Evolutionary conservation across 129 eudicot genomes (phyloP).

Genomic region (Artemisia tridentata): DNA sequence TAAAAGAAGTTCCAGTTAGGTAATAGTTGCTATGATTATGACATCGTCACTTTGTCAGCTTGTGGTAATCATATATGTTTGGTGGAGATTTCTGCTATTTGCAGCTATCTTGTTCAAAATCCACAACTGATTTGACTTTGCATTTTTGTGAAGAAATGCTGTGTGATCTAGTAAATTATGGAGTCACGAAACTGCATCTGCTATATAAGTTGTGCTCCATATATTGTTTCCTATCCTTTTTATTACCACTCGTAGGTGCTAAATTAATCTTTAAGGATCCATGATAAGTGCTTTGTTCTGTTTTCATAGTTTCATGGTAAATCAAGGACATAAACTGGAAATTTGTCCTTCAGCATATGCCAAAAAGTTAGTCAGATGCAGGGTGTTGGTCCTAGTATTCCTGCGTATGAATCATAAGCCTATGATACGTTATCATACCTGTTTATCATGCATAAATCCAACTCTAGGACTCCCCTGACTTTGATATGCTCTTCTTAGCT

Average conservation of each 20-base stretch:
- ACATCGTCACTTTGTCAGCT: not conserved
- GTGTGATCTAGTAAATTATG: not conserved
- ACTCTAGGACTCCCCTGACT: not conserved
- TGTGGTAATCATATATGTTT: conserved; percentile 6
- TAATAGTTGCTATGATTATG: conserved; percentile 6
- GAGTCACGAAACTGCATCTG: not conserved
- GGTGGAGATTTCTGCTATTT: not conserved
- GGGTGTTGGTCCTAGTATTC: conserved; percentile 8
- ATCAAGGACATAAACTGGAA: not conserved
- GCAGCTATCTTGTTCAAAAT: conserved; percentile 10
- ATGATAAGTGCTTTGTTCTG: not conserved
- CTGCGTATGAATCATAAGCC: not conserved
- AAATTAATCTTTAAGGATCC: not conserved
- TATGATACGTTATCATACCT: not conserved
- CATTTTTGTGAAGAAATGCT: conserved; percentile 1
- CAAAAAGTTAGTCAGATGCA: conserved; percentile 11
- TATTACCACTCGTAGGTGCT: not conserved
- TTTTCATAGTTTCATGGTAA: conserved; percentile 7
- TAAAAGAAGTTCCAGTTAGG: not conserved
- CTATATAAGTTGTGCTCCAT: not conserved
- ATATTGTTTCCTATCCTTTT: not conserved
- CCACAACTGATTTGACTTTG: not conserved
- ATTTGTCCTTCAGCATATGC: conserved; percentile 5
- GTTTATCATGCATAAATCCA: conserved; percentile 15
- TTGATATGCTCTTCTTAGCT: conserved; percentile 9